Evolutionary conservation across 2,329 filamentous ascomycete genomes (phyloP).

Genomic region (Furcasterigmium furcatum): DNA sequence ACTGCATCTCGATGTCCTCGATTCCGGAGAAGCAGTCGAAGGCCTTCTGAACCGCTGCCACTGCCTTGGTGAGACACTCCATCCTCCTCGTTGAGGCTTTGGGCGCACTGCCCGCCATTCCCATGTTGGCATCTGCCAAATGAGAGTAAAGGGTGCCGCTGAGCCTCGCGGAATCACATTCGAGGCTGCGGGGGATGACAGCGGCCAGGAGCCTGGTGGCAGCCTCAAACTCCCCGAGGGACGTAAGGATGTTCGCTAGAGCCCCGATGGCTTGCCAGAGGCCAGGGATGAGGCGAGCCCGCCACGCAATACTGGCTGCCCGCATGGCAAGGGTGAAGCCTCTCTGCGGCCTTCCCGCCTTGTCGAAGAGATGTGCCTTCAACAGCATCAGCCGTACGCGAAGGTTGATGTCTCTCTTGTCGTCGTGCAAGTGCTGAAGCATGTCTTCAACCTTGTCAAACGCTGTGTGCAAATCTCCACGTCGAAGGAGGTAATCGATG

Average conservation of each 20-base stretch:
- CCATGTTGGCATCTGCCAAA: conserved; percentile 76
- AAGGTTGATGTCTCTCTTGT: conserved; percentile 55
- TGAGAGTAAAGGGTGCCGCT: conserved; percentile 65
- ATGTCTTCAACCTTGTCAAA: conserved; percentile 44
- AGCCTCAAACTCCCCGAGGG: conserved; percentile 67
- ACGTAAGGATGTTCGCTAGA: conserved; percentile 66
- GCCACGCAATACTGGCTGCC: conserved; percentile 71
- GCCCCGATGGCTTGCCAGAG: conserved; percentile 71
- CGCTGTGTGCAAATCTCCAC: conserved; percentile 43
- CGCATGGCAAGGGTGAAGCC: conserved; percentile 75
- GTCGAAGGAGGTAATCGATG: conserved; percentile 46
- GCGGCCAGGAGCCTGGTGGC: conserved; percentile 63
- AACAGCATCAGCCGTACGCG: conserved; percentile 69
- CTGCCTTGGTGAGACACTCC: conserved; percentile 55
- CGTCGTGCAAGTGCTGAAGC: conserved; percentile 36
- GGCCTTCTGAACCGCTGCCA: conserved; percentile 59
- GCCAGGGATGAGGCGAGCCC: conserved; percentile 62
- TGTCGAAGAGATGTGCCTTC: conserved; percentile 69
- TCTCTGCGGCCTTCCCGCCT: conserved; percentile 65
- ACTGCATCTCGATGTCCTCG: conserved; percentile 67
- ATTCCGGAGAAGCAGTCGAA: conserved; percentile 63
- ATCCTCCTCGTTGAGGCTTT: conserved; percentile 40
- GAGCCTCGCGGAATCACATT: conserved; percentile 62
- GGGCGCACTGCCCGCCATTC: conserved; percentile 59
- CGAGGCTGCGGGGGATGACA: conserved; percentile 72